Base-by-base conservation (phyloP, 768 basidiomycete species). In the Naganishia antarctica region DNA sequence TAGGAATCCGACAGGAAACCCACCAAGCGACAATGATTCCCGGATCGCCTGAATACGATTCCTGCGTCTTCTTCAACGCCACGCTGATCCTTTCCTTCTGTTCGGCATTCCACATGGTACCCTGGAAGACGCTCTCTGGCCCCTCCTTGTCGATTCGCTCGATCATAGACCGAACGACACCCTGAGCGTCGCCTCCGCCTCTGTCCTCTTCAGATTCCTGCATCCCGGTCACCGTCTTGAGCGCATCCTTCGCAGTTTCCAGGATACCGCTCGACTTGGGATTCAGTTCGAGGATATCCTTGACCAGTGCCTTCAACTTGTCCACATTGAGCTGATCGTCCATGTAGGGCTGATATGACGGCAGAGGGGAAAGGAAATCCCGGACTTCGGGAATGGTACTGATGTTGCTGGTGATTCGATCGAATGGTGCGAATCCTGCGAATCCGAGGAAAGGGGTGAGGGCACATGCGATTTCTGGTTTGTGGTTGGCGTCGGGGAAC, bases 381-480 rank as follows among this genome's bases (percentile, higher is more conserved):
- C 83, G 78, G 63, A 97, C 81, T 73, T 97, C 93, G 32, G 89
- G 87, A 0, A 87, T 86, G 41, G 75, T 72, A 23, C 73, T 69
- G 64, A 98, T 81, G 77, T 84, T 82, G 8, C 76, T 71, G 15
- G 83, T 84, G 73, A 97, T 90, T 63, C 83, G 78, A 2, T 80
- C 67, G 4, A 90, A 83, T 3, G 92, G 92, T 23, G 87, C 83
- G 80, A 98, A 97, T 21, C 91, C 91, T 71, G 92, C 96, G 70
- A 98, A 80, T 1, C 89, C 94, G 46, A 80, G 80, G 80, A 98
- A 98, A 7, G 86, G 83, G 0, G 91, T 92, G 61, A 98, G 77
- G 0, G 94, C 94, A 29, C 97, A 82, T 12, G 91, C 91, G 46
- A 75, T 75, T 45, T 75, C 74, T 40, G 74, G 74, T 65, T 75